These are phyloP conservation scores for Hypholoma fasciculare DNA, from an alignment of 768 basidiomycete species.

Conservation along the genomic window DNA sequence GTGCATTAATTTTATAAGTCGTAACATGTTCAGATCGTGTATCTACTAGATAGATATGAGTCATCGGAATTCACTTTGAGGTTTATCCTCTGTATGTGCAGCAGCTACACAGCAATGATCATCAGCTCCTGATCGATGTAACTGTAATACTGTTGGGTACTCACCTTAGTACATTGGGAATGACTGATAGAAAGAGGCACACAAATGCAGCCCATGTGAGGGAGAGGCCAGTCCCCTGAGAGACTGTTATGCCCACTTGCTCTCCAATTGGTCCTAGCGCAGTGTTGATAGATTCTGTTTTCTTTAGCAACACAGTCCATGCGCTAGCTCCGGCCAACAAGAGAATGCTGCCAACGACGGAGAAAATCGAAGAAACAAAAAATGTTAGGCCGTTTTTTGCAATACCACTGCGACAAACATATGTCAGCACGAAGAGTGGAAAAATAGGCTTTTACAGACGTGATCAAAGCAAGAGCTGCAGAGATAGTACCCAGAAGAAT, in stretches of 20 bases:
- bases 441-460: conserved; percentile 42
- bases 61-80: neutral
- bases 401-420: conserved; percentile 53
- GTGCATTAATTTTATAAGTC: too few relatives aligned
- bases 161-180: conserved; percentile 80
- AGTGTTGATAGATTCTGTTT: conserved; percentile 58
- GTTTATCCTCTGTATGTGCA: conserved; percentile 75
- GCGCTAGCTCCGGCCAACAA: conserved; percentile 70
- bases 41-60: too few relatives aligned
- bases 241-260: conserved; percentile 63
- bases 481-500: conserved; percentile 71
- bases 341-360: conserved; percentile 59
- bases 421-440: conserved; percentile 7
- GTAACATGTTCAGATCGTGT: too few relatives aligned
- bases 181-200: conserved; percentile 58
- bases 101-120: conserved; percentile 44
- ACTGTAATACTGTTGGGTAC: conserved; percentile 18
- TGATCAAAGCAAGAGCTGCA: conserved; percentile 62
- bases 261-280: conserved; percentile 32
- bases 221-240: conserved; percentile 61
- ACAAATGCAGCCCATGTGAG: conserved; percentile 78
- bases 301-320: conserved; percentile 77
- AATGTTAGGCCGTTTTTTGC: conserved; percentile 66
- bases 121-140: neutral
- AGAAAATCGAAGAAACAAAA: conserved; percentile 63